Evolutionary conservation across 2,329 filamentous ascomycete genomes (phyloP).

Genomic region (Escovopsis sp.): DNA sequence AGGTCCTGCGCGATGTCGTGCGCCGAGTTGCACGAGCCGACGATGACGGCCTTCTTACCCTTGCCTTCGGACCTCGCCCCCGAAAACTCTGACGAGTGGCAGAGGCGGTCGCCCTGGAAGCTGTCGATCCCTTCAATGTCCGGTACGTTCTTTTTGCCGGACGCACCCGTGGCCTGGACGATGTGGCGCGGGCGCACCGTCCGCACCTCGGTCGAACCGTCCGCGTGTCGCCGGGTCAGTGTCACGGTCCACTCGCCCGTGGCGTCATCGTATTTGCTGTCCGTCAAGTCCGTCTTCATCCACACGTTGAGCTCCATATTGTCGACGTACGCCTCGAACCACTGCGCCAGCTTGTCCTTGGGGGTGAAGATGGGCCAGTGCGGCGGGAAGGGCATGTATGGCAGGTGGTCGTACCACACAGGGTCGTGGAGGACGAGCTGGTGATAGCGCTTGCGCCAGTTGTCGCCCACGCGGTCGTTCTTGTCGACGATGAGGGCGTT

Average conservation of each 20-base stretch:
- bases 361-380: conserved; percentile 58
- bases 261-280: conserved; percentile 34
- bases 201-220: conserved; percentile 34
- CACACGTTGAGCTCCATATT: conserved; percentile 56
- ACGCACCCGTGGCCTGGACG: conserved; percentile 53
- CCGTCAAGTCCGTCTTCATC: conserved; percentile 35
- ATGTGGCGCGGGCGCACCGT: conserved; percentile 48
- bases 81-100: conserved; percentile 46
- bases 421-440: conserved; percentile 56
- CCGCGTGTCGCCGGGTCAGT: conserved; percentile 32
- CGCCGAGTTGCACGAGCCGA: conserved; percentile 54
- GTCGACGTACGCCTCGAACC: conserved; percentile 50
- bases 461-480: conserved; percentile 44
- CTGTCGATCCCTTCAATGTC: conserved; percentile 37
- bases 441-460: conserved; percentile 48
- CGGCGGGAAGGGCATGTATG: conserved; percentile 48
- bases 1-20: conserved; percentile 58
- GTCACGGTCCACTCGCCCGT: conserved; percentile 39
- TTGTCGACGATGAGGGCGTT: conserved; percentile 43
- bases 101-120: conserved; percentile 45
- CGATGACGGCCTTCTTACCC: conserved; percentile 47
- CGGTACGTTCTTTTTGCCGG: conserved; percentile 49
- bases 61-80: conserved; percentile 32
- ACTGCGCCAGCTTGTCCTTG: conserved; percentile 57
- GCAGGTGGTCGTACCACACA: conserved; percentile 46